Percentiles rank a stretch among this genome's conserved stretches.
phyloP scores from a whole-genome alignment of 208 protist genomes.

The Trypanosoma scelopori region DNA sequence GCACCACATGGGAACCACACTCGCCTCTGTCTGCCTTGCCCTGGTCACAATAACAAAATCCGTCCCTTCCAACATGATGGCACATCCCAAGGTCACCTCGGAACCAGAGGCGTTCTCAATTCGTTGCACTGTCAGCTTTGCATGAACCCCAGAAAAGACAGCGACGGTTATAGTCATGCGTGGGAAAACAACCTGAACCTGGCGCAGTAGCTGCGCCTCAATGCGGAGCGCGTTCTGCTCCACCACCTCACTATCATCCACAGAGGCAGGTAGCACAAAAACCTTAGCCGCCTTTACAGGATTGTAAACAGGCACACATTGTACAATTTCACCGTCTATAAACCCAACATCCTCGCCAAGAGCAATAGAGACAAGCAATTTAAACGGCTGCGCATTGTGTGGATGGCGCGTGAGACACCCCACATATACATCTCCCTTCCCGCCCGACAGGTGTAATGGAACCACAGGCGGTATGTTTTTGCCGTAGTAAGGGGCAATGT shows the following conservation, averaged over 20 bases:
- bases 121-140: constrained; percentile 58
- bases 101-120: constrained; percentile 54
- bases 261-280: constrained; percentile 73
- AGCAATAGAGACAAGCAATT: constrained; percentile 52
- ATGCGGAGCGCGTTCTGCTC: constrained; percentile 87
- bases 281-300: constrained; percentile 61
- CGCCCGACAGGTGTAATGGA: constrained; percentile 56
- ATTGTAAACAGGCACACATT: constrained; percentile 50
- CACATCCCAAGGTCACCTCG: constrained; percentile 49
- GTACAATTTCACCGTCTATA: constrained; percentile 48
- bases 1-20: constrained; percentile 40
- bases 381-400: constrained; percentile 45
- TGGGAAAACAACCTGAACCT: constrained; percentile 84
- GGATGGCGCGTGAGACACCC: constrained; percentile 63
- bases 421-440: constrained; percentile 52
- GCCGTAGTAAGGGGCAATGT: constrained; percentile 48
- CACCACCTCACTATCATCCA: constrained; percentile 92
- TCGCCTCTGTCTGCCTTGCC: constrained; percentile 30
- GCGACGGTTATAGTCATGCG: constrained; percentile 71
- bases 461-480: constrained; percentile 45
- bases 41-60: constrained; percentile 84
- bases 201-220: constrained; percentile 75
- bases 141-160: constrained; percentile 63
- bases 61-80: constrained; percentile 80
- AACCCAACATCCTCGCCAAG: constrained; percentile 60